phyloP scores from a whole-genome alignment of 2,329 filamentous ascomycete genomes.

The Hansfordia pulvinata region DNA sequence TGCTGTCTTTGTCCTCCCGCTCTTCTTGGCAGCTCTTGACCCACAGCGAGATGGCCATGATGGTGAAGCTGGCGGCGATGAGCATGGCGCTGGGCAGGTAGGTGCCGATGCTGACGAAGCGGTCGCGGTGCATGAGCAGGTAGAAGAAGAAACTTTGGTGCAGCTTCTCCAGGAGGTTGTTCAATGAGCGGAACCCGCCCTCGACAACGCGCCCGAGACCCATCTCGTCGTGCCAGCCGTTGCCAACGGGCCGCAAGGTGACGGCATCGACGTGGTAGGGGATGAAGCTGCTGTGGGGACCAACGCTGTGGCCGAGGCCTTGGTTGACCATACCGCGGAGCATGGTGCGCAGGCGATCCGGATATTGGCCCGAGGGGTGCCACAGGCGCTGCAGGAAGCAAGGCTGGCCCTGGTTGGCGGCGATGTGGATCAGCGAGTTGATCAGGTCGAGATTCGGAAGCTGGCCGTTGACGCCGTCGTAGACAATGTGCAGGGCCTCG shows the following conservation, averaged over 20 bases:
- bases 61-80: conserved; percentile 84
- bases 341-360: conserved; percentile 75
- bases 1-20: conserved; percentile 5
- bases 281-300: conserved; percentile 90
- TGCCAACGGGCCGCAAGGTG: conserved; percentile 77
- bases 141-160: conserved; percentile 99
- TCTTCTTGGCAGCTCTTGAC: conserved; percentile 58
- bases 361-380: conserved; percentile 62
- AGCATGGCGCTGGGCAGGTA: conserved; percentile 98
- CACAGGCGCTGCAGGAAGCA: conserved; percentile 79
- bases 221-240: conserved; percentile 98
- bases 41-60: conserved; percentile 93
- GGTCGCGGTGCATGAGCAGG: conserved; percentile 75
- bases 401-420: conserved; percentile 64
- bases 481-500: conserved; percentile 78
- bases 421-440: conserved; percentile 83
- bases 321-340: conserved; percentile 87
- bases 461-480: conserved; percentile 92
- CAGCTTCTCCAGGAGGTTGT: conserved; percentile 90
- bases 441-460: conserved; percentile 91
- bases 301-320: conserved; percentile 75
- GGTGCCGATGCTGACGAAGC: conserved; percentile 95
- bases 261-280: conserved; percentile 96
- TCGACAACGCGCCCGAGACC: conserved; percentile 81
- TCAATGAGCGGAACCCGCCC: conserved; percentile 82